phyloP scores from a whole-genome alignment of 1,284 basidiomycete species.

The Agaricales sp. region DNA sequence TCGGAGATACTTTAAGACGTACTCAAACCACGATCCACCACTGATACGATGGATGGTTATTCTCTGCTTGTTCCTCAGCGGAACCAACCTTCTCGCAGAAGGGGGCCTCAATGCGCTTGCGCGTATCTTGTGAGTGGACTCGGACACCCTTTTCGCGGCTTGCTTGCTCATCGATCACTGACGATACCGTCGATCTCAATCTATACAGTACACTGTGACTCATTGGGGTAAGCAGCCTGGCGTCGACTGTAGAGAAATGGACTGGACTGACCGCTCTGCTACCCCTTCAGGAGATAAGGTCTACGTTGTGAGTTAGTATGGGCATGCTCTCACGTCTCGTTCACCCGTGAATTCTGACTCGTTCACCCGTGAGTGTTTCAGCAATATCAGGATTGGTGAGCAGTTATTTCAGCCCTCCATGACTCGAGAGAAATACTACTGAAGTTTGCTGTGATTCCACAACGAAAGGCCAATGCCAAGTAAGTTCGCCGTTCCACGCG shows the following conservation, averaged over 20 bases:
- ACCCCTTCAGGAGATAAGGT: too few species aligned
- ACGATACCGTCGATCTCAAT: conserved; percentile 6
- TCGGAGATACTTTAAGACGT: not conserved
- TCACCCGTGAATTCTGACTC: not conserved
- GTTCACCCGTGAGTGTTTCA: too few species aligned
- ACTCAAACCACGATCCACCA: not conserved
- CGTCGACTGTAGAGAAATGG: not conserved
- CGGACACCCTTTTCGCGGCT: too few species aligned
- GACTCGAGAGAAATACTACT: too few species aligned
- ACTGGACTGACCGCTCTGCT: not conserved
- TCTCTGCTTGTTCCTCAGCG: conserved; percentile 9
- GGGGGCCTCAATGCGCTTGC: conserved; percentile 15
- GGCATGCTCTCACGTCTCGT: not conserved
- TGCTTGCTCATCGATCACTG: conserved; percentile 11
- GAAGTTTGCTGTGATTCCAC: too few species aligned
- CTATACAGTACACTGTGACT: not conserved
- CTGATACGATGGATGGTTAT: not conserved
- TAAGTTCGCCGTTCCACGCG: too few species aligned
- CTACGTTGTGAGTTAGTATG: not conserved
- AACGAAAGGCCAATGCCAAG: too few species aligned
- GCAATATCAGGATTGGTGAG: not conserved
- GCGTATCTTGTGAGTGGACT: conserved; percentile 14
- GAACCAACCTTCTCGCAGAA: conserved; percentile 6
- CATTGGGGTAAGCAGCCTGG: not conserved
- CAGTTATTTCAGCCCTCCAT: not conserved